Evolutionary conservation across 306 rosid genomes (phyloP), one percentile per base, ranked within the genome.

Genomic region (Boehmeria nivea): DNA sequence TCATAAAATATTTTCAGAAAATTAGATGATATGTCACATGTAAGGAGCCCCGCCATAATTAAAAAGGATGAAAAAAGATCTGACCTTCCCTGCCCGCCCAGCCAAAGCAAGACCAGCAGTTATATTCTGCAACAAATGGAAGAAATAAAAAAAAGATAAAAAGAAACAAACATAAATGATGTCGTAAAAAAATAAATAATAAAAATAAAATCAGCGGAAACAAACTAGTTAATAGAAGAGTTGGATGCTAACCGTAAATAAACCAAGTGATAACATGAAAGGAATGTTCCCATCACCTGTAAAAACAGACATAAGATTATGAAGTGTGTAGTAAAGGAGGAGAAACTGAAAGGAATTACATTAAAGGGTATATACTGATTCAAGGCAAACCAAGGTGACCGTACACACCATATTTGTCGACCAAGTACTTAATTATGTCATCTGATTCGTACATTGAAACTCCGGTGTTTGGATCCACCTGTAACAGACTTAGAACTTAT

Each of bases 391-490:
- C 51, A 45, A 51, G 23, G 31, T 17, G 61, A 52, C 17, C 50
- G 36, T 4, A 61, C 85, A 39, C 55, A 93, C 99, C 96, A 68
- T 93, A 87, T 59, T 81, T 81, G 40, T 51, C 83, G 62, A 66
- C 94, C 84, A 93, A 80, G 72, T 93, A 81, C 64, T 83, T 85
- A 67, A 93, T 87, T 60, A 93, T 93, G 51, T 77, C 95, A 72
- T 93, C 99, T 27, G 99, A 93, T 81, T 93, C 99, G 40, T 93
- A 93, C 99, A 93, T 85, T 3, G 96, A 79, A 70, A 77, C 74
- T 9, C 94, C 89, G 0, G 96, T 93, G 74, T 93, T 93, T 26
- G 99, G 94, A 64, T 93, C 99, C 62, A 93, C 89, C 99, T 93
- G 75, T 66, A 59, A 63, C 72, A 65, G 49, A 51, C 59, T 49